Conservation (phyloP, 2,329 filamentous ascomycete genomes). For the Pseudogymnoascus sp. region DNA sequence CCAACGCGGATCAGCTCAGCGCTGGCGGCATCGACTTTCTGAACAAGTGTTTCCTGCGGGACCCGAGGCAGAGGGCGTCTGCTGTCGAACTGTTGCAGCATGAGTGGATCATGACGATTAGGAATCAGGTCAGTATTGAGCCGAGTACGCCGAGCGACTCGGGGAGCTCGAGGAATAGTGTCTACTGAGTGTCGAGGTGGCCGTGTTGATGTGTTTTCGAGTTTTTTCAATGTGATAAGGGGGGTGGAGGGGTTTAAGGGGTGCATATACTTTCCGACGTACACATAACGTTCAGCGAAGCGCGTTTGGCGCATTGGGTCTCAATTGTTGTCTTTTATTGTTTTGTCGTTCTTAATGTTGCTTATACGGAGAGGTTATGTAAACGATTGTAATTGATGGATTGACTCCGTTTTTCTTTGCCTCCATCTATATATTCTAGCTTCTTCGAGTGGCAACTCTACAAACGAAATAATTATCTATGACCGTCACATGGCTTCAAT, state of each 20-base stretch:
- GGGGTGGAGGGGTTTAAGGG: background rate
- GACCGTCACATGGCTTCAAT: background rate
- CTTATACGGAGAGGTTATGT: background rate
- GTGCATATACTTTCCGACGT: background rate
- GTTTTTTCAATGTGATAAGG: background rate
- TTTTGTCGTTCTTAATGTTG: background rate
- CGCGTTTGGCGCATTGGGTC: slow-evolving; percentile 1
- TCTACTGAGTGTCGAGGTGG: background rate
- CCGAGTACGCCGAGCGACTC: slow-evolving; percentile 52
- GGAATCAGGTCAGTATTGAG: slow-evolving; percentile 52
- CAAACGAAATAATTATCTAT: background rate
- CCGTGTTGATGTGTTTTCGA: background rate
- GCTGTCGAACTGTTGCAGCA: slow-evolving; percentile 88
- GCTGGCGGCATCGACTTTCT: slow-evolving; percentile 81
- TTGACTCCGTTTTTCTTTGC: background rate
- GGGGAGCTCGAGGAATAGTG: background rate
- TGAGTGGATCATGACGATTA: slow-evolving; percentile 72
- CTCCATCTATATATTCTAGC: background rate
- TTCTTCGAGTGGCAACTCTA: background rate
- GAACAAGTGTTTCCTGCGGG: slow-evolving; percentile 73
- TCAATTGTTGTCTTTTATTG: background rate
- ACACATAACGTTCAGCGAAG: slow-evolving; percentile 6
- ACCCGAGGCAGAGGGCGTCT: slow-evolving; percentile 68
- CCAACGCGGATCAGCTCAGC: slow-evolving; percentile 74
- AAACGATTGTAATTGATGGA: slow-evolving; percentile 5